Evolutionary conservation across 139 green algal genomes (phyloP).

Genomic region (Chlorella sp.): DNA sequence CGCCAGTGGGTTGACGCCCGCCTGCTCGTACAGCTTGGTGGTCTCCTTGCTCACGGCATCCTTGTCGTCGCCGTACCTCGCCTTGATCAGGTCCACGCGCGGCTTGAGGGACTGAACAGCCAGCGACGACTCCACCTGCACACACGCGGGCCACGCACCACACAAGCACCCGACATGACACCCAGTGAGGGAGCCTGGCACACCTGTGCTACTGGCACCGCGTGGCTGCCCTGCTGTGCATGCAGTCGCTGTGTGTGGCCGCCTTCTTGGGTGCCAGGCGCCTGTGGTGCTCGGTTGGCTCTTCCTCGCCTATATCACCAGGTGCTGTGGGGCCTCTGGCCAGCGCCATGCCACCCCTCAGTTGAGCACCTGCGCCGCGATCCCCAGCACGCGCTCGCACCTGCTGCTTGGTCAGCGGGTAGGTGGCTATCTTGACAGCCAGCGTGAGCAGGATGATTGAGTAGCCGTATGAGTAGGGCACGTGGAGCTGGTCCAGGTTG

Average conservation of each 20-base stretch:
- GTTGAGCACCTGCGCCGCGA: no score
- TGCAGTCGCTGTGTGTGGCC: no score
- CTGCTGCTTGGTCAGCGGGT: constrained; percentile 73
- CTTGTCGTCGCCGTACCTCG: constrained; percentile 83
- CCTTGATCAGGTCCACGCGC: constrained; percentile 84
- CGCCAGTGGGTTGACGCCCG: constrained; percentile 75
- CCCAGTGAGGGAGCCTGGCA: no score
- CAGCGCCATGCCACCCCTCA: no score
- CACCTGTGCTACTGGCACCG: no score
- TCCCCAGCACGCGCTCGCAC: no score
- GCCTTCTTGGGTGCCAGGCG: no score
- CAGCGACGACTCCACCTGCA: constrained; percentile 72
- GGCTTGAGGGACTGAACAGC: constrained; percentile 82
- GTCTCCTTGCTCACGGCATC: constrained; percentile 73
- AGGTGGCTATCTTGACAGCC: constrained; percentile 58
- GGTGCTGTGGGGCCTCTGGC: no score
- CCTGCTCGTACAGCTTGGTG: constrained; percentile 80
- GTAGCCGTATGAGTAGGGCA: constrained; percentile 74
- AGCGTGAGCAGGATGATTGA: constrained; percentile 73
- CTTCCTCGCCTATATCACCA: no score
- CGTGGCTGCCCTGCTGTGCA: no score
- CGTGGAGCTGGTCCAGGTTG: constrained; percentile 37
- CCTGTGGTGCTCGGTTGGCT: not conserved
- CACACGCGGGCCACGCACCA: no score
- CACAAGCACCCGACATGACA: no score